These are phyloP conservation scores for Moricandia arvensis DNA, from an alignment of 345 rosid genomes.

Conservation along the genomic window DNA sequence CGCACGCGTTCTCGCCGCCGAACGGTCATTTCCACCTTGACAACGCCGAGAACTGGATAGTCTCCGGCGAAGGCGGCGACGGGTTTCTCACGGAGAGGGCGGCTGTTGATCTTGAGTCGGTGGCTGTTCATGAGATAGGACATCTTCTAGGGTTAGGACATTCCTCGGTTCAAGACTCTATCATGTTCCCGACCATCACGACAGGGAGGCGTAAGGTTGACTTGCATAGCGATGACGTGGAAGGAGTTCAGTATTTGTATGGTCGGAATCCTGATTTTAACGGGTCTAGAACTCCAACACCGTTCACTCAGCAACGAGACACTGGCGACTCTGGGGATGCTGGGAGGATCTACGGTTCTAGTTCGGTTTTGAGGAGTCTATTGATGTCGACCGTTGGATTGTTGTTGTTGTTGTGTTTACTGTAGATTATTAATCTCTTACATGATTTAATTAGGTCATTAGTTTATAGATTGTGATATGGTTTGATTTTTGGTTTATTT, in stretches of 20 bases:
- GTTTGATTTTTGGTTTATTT: background rate
- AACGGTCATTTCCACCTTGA: constrained; percentile 74
- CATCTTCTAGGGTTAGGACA: constrained; percentile 91
- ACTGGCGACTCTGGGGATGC: constrained; percentile 37
- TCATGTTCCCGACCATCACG: constrained; percentile 79
- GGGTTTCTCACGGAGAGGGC: constrained; percentile 16
- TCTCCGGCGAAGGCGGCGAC: constrained; percentile 38
- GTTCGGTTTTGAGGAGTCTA: constrained; percentile 31
- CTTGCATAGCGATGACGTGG: constrained; percentile 54
- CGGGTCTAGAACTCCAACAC: constrained; percentile 40
- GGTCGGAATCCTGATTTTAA: constrained; percentile 66
- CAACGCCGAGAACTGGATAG: constrained; percentile 66
- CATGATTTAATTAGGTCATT: background rate
- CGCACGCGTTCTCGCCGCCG: constrained; percentile 92
- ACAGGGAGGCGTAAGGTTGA: constrained; percentile 65
- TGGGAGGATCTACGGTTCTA: background rate
- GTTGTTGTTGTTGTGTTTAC: constrained; percentile 18
- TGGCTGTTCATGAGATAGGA: constrained; percentile 92
- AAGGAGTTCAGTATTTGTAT: constrained; percentile 70
- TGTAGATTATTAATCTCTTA: constrained; percentile 5
- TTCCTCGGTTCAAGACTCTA: constrained; percentile 67
- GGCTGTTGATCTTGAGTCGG: constrained; percentile 79
- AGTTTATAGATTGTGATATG: background rate
- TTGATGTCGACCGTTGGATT: constrained; percentile 43
- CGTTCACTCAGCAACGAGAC: constrained; percentile 50